Evolutionary conservation across 208 protist species (phyloP).

Genomic region (Leishmania major): DNA sequence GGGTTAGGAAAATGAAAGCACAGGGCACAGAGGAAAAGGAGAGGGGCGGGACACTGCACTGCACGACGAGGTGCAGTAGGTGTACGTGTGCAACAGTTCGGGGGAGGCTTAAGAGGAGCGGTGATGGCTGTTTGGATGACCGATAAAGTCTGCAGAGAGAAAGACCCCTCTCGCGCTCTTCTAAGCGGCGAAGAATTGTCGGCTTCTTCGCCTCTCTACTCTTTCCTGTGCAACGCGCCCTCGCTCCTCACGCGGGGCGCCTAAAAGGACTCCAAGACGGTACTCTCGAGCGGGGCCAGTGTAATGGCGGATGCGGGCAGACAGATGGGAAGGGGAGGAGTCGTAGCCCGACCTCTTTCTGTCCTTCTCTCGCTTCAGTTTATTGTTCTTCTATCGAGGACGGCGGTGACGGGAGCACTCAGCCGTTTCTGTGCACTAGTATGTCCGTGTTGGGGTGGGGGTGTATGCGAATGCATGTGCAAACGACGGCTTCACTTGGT

Average conservation of each 20-base stretch:
- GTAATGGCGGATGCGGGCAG: neutral
- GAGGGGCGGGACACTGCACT: too few species aligned
- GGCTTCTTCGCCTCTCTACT: neutral
- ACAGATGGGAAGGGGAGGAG: neutral
- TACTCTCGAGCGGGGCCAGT: neutral
- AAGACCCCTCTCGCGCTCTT: neutral
- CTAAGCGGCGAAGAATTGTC: neutral
- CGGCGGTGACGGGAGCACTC: neutral
- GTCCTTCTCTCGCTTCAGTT: neutral
- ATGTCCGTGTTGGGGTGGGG: neutral
- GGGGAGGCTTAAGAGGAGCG: neutral
- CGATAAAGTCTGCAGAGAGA: neutral
- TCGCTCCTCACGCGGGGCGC: neutral
- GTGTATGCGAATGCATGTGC: neutral
- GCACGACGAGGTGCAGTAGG: too few species aligned
- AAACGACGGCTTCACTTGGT: neutral
- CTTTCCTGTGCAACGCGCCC: neutral
- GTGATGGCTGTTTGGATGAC: neutral
- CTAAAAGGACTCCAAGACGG: neutral
- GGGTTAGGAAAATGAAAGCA: neutral
- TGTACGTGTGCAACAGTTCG: neutral
- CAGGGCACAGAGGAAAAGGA: too few species aligned
- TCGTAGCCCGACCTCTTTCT: neutral
- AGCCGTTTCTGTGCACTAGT: neutral
- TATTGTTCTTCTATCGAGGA: neutral